Conservation (phyloP, 352 stramenopile genomes). For the Pythium aristosporum region DNA sequence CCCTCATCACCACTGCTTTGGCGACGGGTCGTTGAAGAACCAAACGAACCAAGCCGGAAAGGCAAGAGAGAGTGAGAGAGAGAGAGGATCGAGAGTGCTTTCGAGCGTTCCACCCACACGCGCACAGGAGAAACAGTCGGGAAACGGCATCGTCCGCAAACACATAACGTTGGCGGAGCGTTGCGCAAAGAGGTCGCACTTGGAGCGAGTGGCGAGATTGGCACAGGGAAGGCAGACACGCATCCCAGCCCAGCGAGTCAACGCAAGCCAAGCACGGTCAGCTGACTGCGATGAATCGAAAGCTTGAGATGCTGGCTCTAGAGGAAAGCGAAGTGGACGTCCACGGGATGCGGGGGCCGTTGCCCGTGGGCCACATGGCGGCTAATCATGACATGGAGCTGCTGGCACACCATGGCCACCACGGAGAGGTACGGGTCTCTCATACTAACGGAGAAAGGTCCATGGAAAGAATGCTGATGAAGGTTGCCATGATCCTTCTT, state of each 20-base stretch:
- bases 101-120: constrained; percentile 21
- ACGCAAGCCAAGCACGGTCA: background rate
- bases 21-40: constrained; percentile 1
- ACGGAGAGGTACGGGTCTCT: constrained; percentile 15
- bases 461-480: constrained; percentile 4
- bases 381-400: constrained; percentile 36
- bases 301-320: constrained; percentile 59
- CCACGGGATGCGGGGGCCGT: constrained; percentile 30
- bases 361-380: constrained; percentile 28
- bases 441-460: background rate
- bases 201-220: background rate
- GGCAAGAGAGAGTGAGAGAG: too few species aligned
- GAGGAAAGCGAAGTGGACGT: constrained; percentile 40
- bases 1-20: too few species aligned
- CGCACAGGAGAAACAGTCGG: constrained; percentile 26
- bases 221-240: background rate
- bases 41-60: constrained; percentile 6
- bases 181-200: background rate
- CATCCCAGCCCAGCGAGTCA: background rate
- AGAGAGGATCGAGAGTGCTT: too few species aligned
- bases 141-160: constrained; percentile 22
- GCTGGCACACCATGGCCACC: constrained; percentile 16
- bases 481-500: background rate
- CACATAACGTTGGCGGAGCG: background rate
- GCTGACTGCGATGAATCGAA: constrained; percentile 52